Conservation (phyloP, 176 grass and related monocot genomes). For the Tuctoria greenei region DNA sequence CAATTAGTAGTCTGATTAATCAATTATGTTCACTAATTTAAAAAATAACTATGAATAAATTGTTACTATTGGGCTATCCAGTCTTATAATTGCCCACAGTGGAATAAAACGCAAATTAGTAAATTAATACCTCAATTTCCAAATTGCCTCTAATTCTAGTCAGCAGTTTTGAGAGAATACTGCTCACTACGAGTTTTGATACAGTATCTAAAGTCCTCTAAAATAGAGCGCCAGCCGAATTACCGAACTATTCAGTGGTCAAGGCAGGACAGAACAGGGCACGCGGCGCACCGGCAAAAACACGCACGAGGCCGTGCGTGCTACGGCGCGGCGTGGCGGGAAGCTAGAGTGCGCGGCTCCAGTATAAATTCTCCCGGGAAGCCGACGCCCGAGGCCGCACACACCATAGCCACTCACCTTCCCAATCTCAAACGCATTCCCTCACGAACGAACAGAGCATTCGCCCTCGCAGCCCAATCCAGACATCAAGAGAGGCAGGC, state of each 20-base stretch:
- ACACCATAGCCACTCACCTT: not conserved
- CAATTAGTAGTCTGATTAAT: too few species aligned
- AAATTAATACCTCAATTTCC: too few species aligned
- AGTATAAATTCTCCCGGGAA: conserved; percentile 48
- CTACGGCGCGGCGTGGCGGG: conserved; percentile 36
- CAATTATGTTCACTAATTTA: too few species aligned
- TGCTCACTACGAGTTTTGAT: too few species aligned
- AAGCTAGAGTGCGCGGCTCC: conserved; percentile 21
- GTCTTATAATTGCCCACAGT: too few species aligned
- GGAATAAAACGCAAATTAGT: too few species aligned
- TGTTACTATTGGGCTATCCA: too few species aligned
- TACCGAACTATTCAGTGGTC: not conserved
- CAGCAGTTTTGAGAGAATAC: too few species aligned
- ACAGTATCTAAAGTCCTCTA: not conserved
- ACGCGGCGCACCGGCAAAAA: conserved; percentile 34
- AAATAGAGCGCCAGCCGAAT: not conserved
- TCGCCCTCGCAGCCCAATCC: not conserved
- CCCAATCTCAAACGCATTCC: not conserved
- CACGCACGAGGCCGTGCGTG: conserved; percentile 2
- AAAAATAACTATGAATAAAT: too few species aligned
- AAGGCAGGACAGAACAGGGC: conserved; percentile 15
- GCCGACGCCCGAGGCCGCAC: conserved; percentile 18
- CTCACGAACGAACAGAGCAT: not conserved
- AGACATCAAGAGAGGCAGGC: not conserved
- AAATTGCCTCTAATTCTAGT: too few species aligned